Evolutionary conservation across 345 rosid genomes (phyloP), one percentile per base, ranked within the genome.

Genomic region (Gynandropsis gynandra): DNA sequence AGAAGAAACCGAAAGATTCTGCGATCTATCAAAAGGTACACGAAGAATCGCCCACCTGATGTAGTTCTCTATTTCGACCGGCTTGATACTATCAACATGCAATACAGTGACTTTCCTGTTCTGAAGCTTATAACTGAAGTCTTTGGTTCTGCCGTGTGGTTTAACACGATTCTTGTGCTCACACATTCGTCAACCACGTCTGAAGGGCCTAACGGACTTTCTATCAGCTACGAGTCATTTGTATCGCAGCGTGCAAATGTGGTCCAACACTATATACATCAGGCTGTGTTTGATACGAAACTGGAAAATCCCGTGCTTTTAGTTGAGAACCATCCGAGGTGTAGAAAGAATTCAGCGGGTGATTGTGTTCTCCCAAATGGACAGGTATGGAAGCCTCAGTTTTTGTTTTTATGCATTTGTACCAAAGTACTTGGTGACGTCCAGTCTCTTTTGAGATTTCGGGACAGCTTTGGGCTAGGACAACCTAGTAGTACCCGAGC

Each of bases 161-260:
- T 85, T 59, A 85, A 85, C 67, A 82, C 95, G 32, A 76, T 85
- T 66, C 80, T 92, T 49, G 95, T 87, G 56, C 70, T 87, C 83
- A 92, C 90, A 15, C 93, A 87, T 78, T 86, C 88, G 52, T 76
- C 90, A 17, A 67, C 75, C 44, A 16, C 69, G 51, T 83, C 82
- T 9, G 95, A 92, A 76, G 89, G 87, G 52, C 77, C 81, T 24
- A 71, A 63, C 54, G 97, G 89, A 27, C 73, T 67, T 59, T 80
- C 77, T 40, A 54, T 77, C 53, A 73, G 62, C 67, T 87, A 77
- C 27, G 96, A 87, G 62, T 79, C 89, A 41, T 78, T 79, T 65
- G 95, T 85, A 44, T 64, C 63, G 42, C 82, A 74, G 39, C 79
- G 93, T 29, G 40, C 83, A 55, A 76, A 81, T 66, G 52, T 87